Evolutionary conservation across 2,329 filamentous ascomycete species (phyloP).

Genomic region (Claviceps paspali): DNA sequence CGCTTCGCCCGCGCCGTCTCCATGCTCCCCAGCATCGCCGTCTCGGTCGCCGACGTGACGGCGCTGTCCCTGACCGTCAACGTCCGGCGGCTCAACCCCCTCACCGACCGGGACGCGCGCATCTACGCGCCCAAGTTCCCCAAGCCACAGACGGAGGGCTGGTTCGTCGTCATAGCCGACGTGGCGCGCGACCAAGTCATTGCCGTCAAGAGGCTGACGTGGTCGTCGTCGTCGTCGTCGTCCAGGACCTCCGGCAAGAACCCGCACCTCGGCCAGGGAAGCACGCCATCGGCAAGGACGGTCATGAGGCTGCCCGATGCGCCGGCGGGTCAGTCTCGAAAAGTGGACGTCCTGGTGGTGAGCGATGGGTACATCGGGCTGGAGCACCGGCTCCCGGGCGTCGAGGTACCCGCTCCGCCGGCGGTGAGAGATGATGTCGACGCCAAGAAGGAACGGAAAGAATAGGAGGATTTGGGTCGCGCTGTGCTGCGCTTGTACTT

Average conservation of each 20-base stretch:
- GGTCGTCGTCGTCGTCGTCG: no score
- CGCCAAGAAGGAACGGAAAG: conserved; percentile 21
- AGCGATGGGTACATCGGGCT: conserved; percentile 84
- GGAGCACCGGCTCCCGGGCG: conserved; percentile 32
- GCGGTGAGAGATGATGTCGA: conserved; percentile 31
- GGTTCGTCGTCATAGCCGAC: conserved; percentile 69
- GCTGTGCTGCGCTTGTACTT: no score
- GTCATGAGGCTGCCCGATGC: conserved; percentile 44
- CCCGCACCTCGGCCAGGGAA: conserved; percentile 23
- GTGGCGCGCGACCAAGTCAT: conserved; percentile 57
- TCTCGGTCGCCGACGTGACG: conserved; percentile 46
- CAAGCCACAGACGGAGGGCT: conserved; percentile 88
- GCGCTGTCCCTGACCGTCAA: conserved; percentile 46
- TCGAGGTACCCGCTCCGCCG: conserved; percentile 36
- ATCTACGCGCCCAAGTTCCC: conserved; percentile 84
- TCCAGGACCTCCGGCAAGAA: no score
- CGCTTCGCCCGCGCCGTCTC: conserved; percentile 44
- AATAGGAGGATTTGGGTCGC: no score
- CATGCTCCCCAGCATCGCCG: conserved; percentile 52
- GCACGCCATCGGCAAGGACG: conserved; percentile 36
- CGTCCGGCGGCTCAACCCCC: conserved; percentile 51
- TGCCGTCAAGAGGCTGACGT: conserved; percentile 73
- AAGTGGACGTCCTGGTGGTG: conserved; percentile 58
- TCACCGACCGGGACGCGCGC: conserved; percentile 49
- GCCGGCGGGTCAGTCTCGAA: conserved; percentile 32